Evolutionary conservation across 75 land plant species (phyloP).

Genomic region (Pinus taeda): DNA sequence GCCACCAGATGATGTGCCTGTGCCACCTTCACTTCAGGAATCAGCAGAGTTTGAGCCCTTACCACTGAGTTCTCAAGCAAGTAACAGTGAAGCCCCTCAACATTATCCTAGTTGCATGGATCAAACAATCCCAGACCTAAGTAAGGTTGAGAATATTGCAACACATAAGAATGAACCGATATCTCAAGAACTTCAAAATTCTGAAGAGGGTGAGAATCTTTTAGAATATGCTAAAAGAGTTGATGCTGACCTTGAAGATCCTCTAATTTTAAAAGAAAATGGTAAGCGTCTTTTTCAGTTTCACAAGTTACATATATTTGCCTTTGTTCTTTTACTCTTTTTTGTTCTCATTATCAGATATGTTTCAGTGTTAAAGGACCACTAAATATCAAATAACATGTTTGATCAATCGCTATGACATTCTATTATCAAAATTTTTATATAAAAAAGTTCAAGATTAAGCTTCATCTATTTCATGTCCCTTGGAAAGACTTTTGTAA

Average conservation of each 20-base stretch:
- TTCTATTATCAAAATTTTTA: not conserved
- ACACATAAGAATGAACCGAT: not conserved
- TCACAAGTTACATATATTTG: not conserved
- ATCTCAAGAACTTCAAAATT: slow-evolving; percentile 8
- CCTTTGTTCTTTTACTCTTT: not conserved
- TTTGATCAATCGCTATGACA: not conserved
- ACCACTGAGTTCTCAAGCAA: slow-evolving; percentile 4
- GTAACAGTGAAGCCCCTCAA: slow-evolving; percentile 1
- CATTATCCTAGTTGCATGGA: not conserved
- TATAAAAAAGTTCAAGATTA: not conserved
- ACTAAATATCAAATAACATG: not conserved
- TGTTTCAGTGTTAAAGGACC: not conserved
- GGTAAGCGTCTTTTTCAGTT: slow-evolving; percentile 6
- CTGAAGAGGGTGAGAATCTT: not conserved
- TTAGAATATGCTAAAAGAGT: not conserved
- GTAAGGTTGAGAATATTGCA: not conserved
- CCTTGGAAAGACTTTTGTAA: not conserved
- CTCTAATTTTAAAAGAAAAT: slow-evolving; percentile 2
- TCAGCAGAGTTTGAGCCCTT: not conserved
- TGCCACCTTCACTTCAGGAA: slow-evolving; percentile 4
- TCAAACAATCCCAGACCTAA: not conserved
- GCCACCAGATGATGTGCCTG: slow-evolving; percentile 34
- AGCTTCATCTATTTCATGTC: not conserved
- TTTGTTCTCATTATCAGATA: not conserved
- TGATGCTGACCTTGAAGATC: slow-evolving; percentile 1